Conservation (phyloP, 352 stramenopile genomes). For the Phytopythium montanum region DNA sequence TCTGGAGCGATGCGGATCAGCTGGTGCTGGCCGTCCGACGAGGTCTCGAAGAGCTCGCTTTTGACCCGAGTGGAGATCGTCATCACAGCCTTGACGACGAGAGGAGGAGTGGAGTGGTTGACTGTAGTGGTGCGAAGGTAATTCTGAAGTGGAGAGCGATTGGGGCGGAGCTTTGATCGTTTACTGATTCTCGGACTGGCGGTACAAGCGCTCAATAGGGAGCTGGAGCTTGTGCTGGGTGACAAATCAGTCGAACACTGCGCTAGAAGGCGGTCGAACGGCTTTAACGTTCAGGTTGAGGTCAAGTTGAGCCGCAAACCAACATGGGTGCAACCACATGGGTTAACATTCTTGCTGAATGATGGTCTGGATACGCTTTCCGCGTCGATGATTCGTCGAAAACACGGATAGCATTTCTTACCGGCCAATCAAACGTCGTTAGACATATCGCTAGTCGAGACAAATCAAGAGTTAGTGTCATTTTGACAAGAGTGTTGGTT, state of each 20-base stretch:
- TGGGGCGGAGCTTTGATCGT: not conserved
- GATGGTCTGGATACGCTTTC: conserved; percentile 4
- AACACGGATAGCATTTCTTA: not conserved
- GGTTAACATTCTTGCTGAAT: conserved; percentile 2
- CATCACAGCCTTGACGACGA: conserved; percentile 8
- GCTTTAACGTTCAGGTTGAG: not conserved
- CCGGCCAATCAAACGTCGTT: not conserved
- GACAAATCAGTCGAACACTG: not conserved
- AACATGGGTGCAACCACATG: not conserved
- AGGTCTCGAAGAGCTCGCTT: conserved; percentile 18
- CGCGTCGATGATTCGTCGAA: not conserved
- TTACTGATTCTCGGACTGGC: too few species aligned
- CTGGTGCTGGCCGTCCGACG: conserved; percentile 11
- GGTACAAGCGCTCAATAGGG: not conserved
- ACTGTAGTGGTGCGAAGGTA: not conserved
- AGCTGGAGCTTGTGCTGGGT: not conserved
- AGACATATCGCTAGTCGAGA: not conserved
- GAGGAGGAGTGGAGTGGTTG: not conserved
- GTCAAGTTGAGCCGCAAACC: not conserved
- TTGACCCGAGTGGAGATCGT: conserved; percentile 30
- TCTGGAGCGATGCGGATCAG: conserved; percentile 5
- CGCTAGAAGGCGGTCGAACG: not conserved
- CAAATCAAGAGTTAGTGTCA: not conserved
- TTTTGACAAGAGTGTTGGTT: not conserved
- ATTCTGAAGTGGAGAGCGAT: not conserved